Evolutionary conservation across 176 grass and related monocot species (phyloP).

Genomic region (Coix lacrymajobi): DNA sequence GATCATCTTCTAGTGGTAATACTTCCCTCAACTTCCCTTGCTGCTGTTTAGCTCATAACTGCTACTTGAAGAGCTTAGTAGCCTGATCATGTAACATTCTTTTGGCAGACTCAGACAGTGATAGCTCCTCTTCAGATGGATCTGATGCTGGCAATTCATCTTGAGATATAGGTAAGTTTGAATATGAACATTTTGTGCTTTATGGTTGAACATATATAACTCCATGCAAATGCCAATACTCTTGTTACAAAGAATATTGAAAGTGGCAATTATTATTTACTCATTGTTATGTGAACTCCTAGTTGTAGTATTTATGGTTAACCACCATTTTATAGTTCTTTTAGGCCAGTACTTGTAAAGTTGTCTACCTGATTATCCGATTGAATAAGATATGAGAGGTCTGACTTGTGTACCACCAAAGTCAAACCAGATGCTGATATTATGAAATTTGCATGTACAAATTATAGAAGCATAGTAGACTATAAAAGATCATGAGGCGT

Average conservation of each 20-base stretch:
- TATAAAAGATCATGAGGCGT: background rate
- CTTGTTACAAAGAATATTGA: background rate
- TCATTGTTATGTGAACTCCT: background rate
- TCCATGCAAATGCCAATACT: background rate
- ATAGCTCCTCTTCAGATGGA: constrained; percentile 87
- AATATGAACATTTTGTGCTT: background rate
- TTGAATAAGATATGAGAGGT: background rate
- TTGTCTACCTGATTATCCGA: background rate
- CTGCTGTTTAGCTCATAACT: background rate
- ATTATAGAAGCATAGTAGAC: background rate
- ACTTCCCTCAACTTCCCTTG: background rate
- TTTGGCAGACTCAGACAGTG: constrained; percentile 84
- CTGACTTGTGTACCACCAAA: background rate
- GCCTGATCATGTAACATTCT: background rate
- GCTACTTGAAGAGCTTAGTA: background rate
- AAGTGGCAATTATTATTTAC: background rate
- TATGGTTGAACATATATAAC: background rate
- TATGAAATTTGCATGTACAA: background rate
- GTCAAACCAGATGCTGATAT: background rate
- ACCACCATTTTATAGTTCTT: background rate
- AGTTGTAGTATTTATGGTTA: background rate
- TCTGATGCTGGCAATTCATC: constrained; percentile 61
- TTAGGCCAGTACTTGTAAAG: background rate
- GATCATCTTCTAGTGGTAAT: constrained; percentile 84
- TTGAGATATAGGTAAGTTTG: constrained; percentile 35